Conservation (phyloP, 306 rosid genomes). For the Cucumis sativus region DNA sequence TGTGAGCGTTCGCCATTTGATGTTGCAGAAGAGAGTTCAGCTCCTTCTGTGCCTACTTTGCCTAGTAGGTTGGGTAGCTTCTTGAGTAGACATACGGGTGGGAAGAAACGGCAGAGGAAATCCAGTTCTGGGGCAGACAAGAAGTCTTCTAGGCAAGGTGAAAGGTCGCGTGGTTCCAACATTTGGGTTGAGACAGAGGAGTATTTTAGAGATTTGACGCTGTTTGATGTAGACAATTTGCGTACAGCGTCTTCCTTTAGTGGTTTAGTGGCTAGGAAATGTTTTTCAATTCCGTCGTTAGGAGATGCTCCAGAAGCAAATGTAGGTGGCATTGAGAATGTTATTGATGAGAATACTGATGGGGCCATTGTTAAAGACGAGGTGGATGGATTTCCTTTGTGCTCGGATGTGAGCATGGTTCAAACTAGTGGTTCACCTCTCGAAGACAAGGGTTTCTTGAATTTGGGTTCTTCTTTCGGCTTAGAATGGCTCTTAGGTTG, state of each 20-base stretch:
- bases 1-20: conserved; percentile 70
- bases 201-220: conserved; percentile 57
- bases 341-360: background rate
- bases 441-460: conserved; percentile 16
- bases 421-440: conserved; percentile 19
- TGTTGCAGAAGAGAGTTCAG: conserved; percentile 46
- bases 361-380: conserved; percentile 12
- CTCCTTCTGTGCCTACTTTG: conserved; percentile 41
- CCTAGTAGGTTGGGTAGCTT: conserved; percentile 58
- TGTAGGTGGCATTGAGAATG: conserved; percentile 12
- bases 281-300: conserved; percentile 34
- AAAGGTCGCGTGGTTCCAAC: conserved; percentile 33
- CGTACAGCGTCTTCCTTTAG: conserved; percentile 31
- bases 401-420: conserved; percentile 22
- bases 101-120: conserved; percentile 71
- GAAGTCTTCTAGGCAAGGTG: conserved; percentile 44
- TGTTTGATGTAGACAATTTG: conserved; percentile 54
- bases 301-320: conserved; percentile 21
- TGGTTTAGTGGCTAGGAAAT: conserved; percentile 28
- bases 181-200: conserved; percentile 73
- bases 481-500: conserved; percentile 83
- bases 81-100: conserved; percentile 46
- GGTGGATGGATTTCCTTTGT: conserved; percentile 15
- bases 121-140: conserved; percentile 47
- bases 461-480: conserved; percentile 19